Conservation (phyloP, 768 basidiomycete species). For the Omphalotus guepiniiformis region DNA sequence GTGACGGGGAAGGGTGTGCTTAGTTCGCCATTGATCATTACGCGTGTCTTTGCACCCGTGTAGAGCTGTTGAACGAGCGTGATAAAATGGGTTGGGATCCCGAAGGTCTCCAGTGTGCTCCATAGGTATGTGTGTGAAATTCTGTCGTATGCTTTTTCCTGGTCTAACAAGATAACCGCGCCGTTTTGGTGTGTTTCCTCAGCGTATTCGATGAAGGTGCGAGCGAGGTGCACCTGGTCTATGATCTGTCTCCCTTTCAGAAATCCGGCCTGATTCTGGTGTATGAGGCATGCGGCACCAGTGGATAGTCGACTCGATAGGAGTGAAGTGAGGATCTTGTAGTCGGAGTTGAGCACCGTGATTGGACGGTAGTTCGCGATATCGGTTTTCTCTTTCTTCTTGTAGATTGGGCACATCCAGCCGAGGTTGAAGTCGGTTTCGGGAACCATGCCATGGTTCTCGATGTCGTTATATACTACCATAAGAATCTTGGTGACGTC, state of each 20-base stretch:
- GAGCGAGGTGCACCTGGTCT: slow-evolving; percentile 18
- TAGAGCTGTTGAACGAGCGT: slow-evolving; percentile 17
- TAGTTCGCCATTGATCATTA: slow-evolving; percentile 21
- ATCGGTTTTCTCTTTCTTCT: slow-evolving; percentile 13
- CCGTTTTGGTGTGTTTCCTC: slow-evolving; percentile 15
- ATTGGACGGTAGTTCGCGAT: slow-evolving; percentile 20
- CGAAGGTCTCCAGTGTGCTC: neutral
- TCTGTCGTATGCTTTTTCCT: neutral
- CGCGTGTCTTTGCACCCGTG: slow-evolving; percentile 11
- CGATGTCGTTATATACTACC: slow-evolving; percentile 13
- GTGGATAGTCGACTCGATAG: slow-evolving; percentile 15
- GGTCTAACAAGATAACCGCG: neutral
- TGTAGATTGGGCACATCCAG: slow-evolving; percentile 13
- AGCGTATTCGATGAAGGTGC: slow-evolving; percentile 12
- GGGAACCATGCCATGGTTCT: slow-evolving; percentile 1
- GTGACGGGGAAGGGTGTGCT: slow-evolving; percentile 14
- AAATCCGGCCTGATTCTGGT: slow-evolving; percentile 26
- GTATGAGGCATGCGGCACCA: slow-evolving; percentile 12
- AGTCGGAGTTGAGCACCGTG: slow-evolving; percentile 20
- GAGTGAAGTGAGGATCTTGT: slow-evolving; percentile 25
- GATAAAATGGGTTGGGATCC: slow-evolving; percentile 11
- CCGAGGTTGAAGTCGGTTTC: slow-evolving; percentile 14
- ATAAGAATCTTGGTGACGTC: slow-evolving; percentile 5
- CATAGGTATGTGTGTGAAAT: slow-evolving; percentile 15
- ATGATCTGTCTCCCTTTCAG: slow-evolving; percentile 17